Base-by-base conservation (phyloP, 208 protist genomes). In the Trypanosomatidae sp. region DNA sequence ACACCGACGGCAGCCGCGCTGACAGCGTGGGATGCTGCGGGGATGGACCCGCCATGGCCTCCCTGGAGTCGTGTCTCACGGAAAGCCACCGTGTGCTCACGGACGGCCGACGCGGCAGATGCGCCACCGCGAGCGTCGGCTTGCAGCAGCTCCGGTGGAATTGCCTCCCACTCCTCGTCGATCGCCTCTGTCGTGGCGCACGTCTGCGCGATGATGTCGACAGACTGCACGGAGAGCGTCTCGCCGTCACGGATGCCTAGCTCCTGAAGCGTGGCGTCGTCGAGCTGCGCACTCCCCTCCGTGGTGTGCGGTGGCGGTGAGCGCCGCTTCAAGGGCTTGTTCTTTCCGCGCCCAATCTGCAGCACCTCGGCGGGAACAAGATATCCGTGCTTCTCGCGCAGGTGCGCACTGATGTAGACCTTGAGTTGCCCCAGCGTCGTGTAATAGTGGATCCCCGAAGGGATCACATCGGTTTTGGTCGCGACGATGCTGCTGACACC, bases 181-280 rank as follows among this genome's bases (percentile, higher is more conserved):
- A 68, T 62, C 6, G 58, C 69, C 0, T 64, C 74, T 9, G 60
- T 47, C 6, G 75, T 73, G 15, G 78, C 71, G 55, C 80, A 85
- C 15, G 74, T 50, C 17, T 68, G 77, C 44, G 84, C 80, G 17
- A 90, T 79, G 50, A 46, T 53, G 50, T 92, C 84, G 30, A 78
- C 81, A 41, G 82, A 83, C 66, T 90, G 87, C 60, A 94, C 88
- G 39, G 74, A 73, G 19, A 96, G 76, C 13, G 77, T 80, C 64
- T 91, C 90, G 1, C 92, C 90, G 59, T 95, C 81, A 39, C 74
- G 72, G 47, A 95, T 80, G 60, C 90, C 90, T 19, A 90, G 74
- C 47, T 93, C 88, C 64, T 86, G 83, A 28, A 96, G 79, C 2
- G 92, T 93, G 19, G 74, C 79, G 4, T 78, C 58, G 9, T 91